These are phyloP conservation scores for Blastobotrys illinoisensis DNA, from an alignment of 1,139 yeast genomes.

Conservation along the genomic window DNA sequence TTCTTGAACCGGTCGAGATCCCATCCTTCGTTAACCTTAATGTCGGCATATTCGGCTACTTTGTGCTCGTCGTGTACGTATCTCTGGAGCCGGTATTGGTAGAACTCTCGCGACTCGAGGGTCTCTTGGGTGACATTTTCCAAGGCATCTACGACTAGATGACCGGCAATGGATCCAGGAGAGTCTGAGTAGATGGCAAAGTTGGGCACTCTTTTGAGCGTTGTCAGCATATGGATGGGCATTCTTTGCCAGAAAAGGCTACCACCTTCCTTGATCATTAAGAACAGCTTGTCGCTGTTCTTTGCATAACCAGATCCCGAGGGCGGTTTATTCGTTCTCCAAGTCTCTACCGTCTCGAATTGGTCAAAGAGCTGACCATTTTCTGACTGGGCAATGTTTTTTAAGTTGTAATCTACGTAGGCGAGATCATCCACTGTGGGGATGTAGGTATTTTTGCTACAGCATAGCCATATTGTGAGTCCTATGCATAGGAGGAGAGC, in stretches of 20 bases:
- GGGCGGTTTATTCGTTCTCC: slow-evolving; percentile 11
- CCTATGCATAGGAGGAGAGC: background rate
- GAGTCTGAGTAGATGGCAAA: slow-evolving; percentile 35
- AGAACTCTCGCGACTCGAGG: slow-evolving; percentile 23
- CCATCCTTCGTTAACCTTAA: slow-evolving; percentile 30
- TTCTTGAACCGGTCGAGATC: slow-evolving; percentile 35
- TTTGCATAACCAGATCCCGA: slow-evolving; percentile 25
- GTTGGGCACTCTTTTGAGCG: slow-evolving; percentile 31
- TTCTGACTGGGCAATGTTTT: background rate
- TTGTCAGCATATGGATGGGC: slow-evolving; percentile 34
- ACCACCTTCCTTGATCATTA: slow-evolving; percentile 36
- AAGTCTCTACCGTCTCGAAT: slow-evolving; percentile 3
- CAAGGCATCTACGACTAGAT: slow-evolving; percentile 32
- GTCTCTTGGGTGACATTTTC: slow-evolving; percentile 26
- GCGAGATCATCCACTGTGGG: background rate
- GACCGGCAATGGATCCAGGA: slow-evolving; percentile 30
- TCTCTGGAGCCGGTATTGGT: slow-evolving; percentile 27
- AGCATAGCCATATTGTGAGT: background rate
- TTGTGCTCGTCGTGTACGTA: slow-evolving; percentile 24
- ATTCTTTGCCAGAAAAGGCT: slow-evolving; percentile 32
- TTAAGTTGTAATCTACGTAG: background rate
- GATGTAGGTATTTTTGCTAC: too few species aligned
- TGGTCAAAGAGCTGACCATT: background rate
- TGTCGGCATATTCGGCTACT: slow-evolving; percentile 19
- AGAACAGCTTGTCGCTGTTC: slow-evolving; percentile 24